phyloP scores from a whole-genome alignment of 1,284 basidiomycete genomes.

The Anthracocystis panici-leucophaei region DNA sequence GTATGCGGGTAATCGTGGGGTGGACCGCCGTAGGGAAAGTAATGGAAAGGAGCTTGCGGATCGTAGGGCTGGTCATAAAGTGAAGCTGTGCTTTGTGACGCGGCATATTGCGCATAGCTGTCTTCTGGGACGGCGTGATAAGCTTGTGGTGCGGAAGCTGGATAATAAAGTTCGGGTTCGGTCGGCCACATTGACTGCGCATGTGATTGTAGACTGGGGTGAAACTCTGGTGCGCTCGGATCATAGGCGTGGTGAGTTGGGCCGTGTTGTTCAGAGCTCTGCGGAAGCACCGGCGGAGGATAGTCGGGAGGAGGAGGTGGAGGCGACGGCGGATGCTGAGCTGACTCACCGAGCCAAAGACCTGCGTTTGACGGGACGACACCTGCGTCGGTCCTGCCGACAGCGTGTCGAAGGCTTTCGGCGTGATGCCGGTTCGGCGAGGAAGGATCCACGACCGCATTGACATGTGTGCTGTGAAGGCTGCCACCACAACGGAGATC shows the following conservation, averaged over 20 bases:
- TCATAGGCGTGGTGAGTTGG: conserved; percentile 19
- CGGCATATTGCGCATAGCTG: conserved; percentile 2
- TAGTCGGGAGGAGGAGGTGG: conserved; percentile 15
- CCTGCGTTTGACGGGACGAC: not conserved
- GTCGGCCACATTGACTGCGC: conserved; percentile 11
- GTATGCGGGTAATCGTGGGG: not conserved
- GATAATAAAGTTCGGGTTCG: conserved; percentile 13
- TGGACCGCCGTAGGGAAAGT: not conserved
- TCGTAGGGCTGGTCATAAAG: conserved; percentile 23
- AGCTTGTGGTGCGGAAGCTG: conserved; percentile 2
- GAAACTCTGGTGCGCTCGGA: conserved; percentile 30
- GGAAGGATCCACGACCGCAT: conserved; percentile 16
- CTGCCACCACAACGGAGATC: not conserved
- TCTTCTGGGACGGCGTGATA: conserved; percentile 2
- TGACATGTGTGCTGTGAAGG: not conserved
- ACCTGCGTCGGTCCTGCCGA: not conserved
- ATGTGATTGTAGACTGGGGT: conserved; percentile 7
- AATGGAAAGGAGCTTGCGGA: conserved; percentile 16
- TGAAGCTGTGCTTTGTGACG: not conserved
- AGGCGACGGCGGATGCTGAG: not conserved
- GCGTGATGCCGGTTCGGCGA: not conserved
- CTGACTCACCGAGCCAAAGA: conserved; percentile 7
- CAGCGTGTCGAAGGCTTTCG: not conserved
- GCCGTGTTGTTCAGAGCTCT: conserved; percentile 2
- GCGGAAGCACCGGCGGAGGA: conserved; percentile 23